Conservation (phyloP, 768 basidiomycete genomes). For the Podaxis sp. region DNA sequence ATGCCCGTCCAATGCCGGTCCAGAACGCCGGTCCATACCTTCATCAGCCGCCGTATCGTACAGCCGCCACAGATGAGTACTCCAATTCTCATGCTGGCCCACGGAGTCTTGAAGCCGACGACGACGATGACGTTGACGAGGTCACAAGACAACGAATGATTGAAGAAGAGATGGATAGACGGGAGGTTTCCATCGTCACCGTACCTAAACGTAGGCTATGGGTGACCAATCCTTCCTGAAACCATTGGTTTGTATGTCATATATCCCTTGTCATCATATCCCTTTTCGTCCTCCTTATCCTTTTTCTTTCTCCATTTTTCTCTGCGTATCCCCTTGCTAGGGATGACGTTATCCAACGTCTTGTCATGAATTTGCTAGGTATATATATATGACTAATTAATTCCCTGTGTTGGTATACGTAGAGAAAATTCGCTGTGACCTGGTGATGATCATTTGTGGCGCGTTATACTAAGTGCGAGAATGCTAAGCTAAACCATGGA, state of each 20-base stretch:
- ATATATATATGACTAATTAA: conserved; percentile 15
- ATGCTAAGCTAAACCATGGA: neutral
- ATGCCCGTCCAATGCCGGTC: neutral
- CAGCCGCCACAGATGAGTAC: conserved; percentile 39
- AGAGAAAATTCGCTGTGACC: neutral
- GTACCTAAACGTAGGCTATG: conserved; percentile 73
- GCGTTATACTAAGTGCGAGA: neutral
- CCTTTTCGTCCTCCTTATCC: neutral
- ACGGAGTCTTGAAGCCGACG: conserved; percentile 51
- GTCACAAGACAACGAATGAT: conserved; percentile 71
- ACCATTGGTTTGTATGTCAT: neutral
- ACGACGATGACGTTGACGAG: conserved; percentile 75
- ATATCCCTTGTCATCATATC: neutral
- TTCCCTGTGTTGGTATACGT: conserved; percentile 11
- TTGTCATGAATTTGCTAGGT: conserved; percentile 2
- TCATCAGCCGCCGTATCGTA: conserved; percentile 60
- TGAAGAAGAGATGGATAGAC: conserved; percentile 78
- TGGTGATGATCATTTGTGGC: neutral
- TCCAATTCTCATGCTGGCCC: conserved; percentile 38
- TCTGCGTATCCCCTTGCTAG: neutral
- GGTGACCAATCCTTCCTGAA: conserved; percentile 67
- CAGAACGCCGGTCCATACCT: conserved; percentile 60
- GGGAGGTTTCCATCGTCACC: conserved; percentile 83
- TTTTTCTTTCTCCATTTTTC: neutral
- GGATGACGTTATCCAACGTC: neutral